phyloP scores from a whole-genome alignment of 495 filamentous ascomycete genomes.

The Xylaria telfairii region DNA sequence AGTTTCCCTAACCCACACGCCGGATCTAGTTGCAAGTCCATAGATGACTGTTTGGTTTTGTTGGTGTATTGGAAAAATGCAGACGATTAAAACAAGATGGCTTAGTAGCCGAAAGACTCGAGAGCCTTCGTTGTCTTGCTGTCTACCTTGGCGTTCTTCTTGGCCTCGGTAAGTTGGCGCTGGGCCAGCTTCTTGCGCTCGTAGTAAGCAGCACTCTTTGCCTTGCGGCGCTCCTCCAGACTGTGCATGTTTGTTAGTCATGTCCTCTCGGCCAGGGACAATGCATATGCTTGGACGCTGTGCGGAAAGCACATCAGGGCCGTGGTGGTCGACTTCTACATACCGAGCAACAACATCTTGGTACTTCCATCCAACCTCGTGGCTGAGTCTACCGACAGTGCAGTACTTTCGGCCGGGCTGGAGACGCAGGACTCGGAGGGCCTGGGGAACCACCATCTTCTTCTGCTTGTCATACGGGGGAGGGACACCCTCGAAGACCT shows the following conservation, averaged over 20 bases:
- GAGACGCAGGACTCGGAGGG: constrained; percentile 88
- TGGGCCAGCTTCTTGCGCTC: constrained; percentile 96
- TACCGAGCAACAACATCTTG: constrained; percentile 97
- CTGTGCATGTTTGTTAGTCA: constrained; percentile 60
- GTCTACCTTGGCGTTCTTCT: constrained; percentile 90
- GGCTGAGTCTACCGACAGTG: constrained; percentile 94
- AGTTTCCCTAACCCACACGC: constrained; percentile 45
- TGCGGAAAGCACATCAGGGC: neutral
- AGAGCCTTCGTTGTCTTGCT: constrained; percentile 63
- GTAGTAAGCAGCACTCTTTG: constrained; percentile 98
- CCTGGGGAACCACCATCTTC: constrained; percentile 98
- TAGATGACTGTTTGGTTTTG: constrained; percentile 38
- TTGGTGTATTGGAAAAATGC: constrained; percentile 37
- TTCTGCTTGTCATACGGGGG: constrained; percentile 99
- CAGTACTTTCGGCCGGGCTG: constrained; percentile 99
- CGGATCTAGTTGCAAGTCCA: constrained; percentile 44
- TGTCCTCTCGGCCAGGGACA: constrained; percentile 25
- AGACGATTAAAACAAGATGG: constrained; percentile 31
- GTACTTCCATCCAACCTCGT: constrained; percentile 99
- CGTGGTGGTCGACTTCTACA: constrained; percentile 44
- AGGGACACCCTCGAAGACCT: constrained; percentile 99
- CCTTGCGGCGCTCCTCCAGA: constrained; percentile 98
- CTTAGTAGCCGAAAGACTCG: constrained; percentile 62
- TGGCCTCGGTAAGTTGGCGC: constrained; percentile 86
- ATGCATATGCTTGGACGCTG: neutral